A percentile compares a stretch with the other conserved stretches of the same genome.
These are phyloP conservation scores for Plicaturopsis crispa DNA, from an alignment of 768 basidiomycete genomes.

Conservation along the genomic window DNA sequence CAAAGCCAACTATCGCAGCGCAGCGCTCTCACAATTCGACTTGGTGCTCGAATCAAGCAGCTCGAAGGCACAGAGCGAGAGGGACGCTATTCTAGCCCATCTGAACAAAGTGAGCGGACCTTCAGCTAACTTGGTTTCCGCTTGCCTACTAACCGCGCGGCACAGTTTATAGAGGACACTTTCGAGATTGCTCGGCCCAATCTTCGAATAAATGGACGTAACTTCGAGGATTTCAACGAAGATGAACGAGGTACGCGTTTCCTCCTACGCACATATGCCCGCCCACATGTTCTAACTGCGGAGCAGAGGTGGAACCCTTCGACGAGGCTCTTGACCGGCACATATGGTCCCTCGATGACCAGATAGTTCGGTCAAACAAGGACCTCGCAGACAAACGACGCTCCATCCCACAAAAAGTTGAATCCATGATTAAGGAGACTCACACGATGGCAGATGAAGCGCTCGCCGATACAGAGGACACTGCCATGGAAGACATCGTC, in stretches of 20 bases:
- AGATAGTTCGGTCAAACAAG: slow-evolving; percentile 67
- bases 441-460: slow-evolving; percentile 5
- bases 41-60: slow-evolving; percentile 33
- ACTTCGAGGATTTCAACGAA: slow-evolving; percentile 55
- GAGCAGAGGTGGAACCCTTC: slow-evolving; percentile 67
- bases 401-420: slow-evolving; percentile 48
- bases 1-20: slow-evolving; percentile 40
- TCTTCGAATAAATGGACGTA: slow-evolving; percentile 73
- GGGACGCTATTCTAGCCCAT: slow-evolving; percentile 40
- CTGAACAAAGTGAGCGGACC: slow-evolving; percentile 35
- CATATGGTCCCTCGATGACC: slow-evolving; percentile 75
- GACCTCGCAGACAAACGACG: slow-evolving; percentile 64
- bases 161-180: slow-evolving; percentile 54
- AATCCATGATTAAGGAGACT: slow-evolving; percentile 21
- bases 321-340: slow-evolving; percentile 81
- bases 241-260: slow-evolving; percentile 43
- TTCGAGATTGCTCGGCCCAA: slow-evolving; percentile 63
- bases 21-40: slow-evolving; percentile 39
- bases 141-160: slow-evolving; percentile 6
- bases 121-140: neutral
- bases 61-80: slow-evolving; percentile 28
- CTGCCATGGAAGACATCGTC: slow-evolving; percentile 12
- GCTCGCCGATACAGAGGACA: slow-evolving; percentile 10
- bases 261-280: neutral
- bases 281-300: neutral